Conservation (phyloP, 371 early-diverging fungal species). For the Mortierella sp. region DNA sequence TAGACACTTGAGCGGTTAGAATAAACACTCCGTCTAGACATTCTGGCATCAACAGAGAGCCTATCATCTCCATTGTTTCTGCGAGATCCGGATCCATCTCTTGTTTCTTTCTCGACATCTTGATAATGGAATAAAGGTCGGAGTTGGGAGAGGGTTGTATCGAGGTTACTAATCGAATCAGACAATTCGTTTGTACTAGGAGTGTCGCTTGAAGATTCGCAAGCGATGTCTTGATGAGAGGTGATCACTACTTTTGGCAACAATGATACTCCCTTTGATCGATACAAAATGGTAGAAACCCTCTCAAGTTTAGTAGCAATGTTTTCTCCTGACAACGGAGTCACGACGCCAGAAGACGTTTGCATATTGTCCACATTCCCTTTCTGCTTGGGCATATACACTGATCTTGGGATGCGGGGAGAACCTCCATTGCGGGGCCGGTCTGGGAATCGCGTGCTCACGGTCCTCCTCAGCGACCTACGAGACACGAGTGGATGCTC, state of each 20-base stretch:
- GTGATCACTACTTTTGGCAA: neutral
- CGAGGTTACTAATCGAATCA: neutral
- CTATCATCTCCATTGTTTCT: neutral
- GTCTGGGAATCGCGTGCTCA: slow-evolving; percentile 12
- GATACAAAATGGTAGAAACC: neutral
- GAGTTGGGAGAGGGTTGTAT: neutral
- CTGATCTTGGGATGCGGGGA: neutral
- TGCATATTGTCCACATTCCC: neutral
- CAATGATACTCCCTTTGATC: neutral
- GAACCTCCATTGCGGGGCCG: neutral
- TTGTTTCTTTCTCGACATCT: neutral
- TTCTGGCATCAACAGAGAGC: neutral
- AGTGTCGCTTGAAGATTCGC: neutral
- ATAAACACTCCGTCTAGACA: neutral
- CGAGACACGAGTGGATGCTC: neutral
- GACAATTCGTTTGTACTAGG: neutral
- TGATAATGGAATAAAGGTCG: neutral
- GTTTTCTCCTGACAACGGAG: neutral
- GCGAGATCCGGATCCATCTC: neutral
- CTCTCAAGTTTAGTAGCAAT: neutral
- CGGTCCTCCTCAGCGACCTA: neutral
- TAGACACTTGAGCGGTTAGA: neutral
- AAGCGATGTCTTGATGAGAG: neutral
- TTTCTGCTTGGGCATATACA: neutral
- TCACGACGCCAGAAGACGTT: neutral